Conservation (phyloP, 805 yeast species). For the Ascoidea rubescens region DNA sequence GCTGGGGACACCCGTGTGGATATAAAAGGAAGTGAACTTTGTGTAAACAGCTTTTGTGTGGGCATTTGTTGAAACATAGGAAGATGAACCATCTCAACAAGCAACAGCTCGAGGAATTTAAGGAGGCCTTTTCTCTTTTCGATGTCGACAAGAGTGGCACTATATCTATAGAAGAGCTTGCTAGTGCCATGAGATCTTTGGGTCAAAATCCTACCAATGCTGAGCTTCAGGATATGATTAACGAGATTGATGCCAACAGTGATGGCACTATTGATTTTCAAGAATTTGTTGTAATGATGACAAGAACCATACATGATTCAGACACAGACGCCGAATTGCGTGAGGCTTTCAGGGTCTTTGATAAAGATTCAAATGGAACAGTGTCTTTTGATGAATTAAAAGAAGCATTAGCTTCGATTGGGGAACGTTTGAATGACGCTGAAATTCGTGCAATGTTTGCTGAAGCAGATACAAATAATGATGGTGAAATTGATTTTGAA, state of each 20-base stretch:
- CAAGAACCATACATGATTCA: slow-evolving; percentile 13
- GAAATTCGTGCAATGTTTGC: background rate
- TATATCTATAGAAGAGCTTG: background rate
- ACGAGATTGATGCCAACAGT: slow-evolving; percentile 14
- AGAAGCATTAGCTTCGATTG: background rate
- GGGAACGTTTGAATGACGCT: background rate
- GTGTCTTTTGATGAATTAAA: slow-evolving; percentile 19
- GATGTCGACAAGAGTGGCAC: background rate
- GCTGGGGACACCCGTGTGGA: no score
- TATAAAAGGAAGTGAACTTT: no score
- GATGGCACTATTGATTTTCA: slow-evolving; percentile 4
- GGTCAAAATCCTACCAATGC: slow-evolving; percentile 4
- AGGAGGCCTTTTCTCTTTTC: background rate
- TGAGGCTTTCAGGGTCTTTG: slow-evolving; percentile 60
- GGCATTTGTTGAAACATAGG: no score
- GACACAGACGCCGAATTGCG: slow-evolving; percentile 17
- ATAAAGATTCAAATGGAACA: slow-evolving; percentile 60
- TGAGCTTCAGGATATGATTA: slow-evolving; percentile 17
- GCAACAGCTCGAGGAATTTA: background rate
- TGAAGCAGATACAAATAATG: background rate
- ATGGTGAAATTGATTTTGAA: background rate
- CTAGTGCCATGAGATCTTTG: background rate
- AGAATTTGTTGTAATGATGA: background rate
- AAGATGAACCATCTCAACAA: no score
- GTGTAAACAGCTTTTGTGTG: no score